Base-by-base conservation (phyloP, 169 alveolate genomes). In the Condylostoma magnum region DNA sequence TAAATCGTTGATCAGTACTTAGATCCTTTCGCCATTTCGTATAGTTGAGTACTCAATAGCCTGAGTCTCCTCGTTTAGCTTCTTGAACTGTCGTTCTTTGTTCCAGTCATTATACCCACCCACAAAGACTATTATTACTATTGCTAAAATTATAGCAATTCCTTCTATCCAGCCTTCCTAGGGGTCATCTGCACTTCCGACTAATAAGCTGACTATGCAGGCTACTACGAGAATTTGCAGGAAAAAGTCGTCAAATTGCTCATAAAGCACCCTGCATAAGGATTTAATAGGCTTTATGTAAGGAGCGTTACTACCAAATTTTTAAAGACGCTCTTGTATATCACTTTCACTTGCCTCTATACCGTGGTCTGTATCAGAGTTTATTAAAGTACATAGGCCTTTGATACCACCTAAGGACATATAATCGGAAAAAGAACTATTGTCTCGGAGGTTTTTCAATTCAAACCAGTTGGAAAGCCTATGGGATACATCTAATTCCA, bases 101-200 rank as follows among this genome's bases (percentile, higher is more conserved):
- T 76, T 37, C 51, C 78, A 87, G 52, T 92, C 85, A 44, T 86
- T 84, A n/a, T 72, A 70, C 33, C 92, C 79, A 31, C 90, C 76
- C 34, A 89, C 91, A 52, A 83, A 43, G 38, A 88, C 90, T 30
- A 92, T 93, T 31, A 92, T 84, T 37, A 85, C 51, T 37, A 92
- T 92, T 10, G 97, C 94, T 22, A 87, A 67, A 41, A 89, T 57
- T 41, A 92, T 92, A 22, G 95, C 93, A 51, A 86, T 51, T 37
- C 97, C 97, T 71, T 92, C 97, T 25, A 92, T 70, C 97, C 97
- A 92, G 30, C 93, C 76, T 46, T 46, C 18, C 15, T 30, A 12
- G 22, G 76, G 76, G 27, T 67, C 76, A 25, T 48, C 37, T 12
- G 50, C 50, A 6, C 25, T 30, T 18, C 76, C 76, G 10, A 67